Percentiles rank a stretch among this genome's conserved stretches.
phyloP scores from a whole-genome alignment of 2,329 filamentous ascomycete species.

The Aspergillus amoenus region DNA sequence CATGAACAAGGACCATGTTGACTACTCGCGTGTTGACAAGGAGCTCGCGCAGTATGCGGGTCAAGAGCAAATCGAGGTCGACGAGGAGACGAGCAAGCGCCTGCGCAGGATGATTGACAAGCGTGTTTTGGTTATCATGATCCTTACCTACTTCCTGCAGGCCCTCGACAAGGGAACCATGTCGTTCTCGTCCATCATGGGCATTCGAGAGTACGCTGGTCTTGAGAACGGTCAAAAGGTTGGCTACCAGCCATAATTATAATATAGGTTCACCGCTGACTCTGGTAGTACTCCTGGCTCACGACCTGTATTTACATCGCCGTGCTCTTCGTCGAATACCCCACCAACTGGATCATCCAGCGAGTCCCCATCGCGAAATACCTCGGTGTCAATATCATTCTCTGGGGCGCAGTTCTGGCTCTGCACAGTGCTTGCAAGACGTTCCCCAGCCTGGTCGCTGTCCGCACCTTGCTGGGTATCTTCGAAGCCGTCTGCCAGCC shows the following conservation, averaged over 20 bases:
- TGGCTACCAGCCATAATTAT: slow-evolving; percentile 1
- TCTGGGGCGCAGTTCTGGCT: slow-evolving; percentile 63
- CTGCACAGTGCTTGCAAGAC: slow-evolving; percentile 61
- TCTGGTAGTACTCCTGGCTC: slow-evolving; percentile 64
- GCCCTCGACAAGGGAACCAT: slow-evolving; percentile 43
- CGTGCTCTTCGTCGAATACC: slow-evolving; percentile 70
- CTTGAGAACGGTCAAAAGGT: slow-evolving; percentile 39
- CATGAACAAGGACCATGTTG: slow-evolving; percentile 52
- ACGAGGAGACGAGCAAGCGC: slow-evolving; percentile 58
- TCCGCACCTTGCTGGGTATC: slow-evolving; percentile 67
- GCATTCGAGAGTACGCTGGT: slow-evolving; percentile 47
- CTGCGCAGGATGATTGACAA: slow-evolving; percentile 66
- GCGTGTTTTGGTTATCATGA: slow-evolving; percentile 68
- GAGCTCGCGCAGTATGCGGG: slow-evolving; percentile 70
- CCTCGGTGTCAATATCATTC: slow-evolving; percentile 61
- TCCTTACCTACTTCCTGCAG: slow-evolving; percentile 71
- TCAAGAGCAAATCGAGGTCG: slow-evolving; percentile 56
- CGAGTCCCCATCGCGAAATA: slow-evolving; percentile 68
- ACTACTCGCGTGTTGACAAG: slow-evolving; percentile 63
- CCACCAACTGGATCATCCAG: slow-evolving; percentile 65
- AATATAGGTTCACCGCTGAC: not conserved
- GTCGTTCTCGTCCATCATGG: slow-evolving; percentile 45
- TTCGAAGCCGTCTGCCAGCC: slow-evolving; percentile 72
- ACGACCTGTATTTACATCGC: slow-evolving; percentile 74
- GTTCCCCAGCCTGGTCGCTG: slow-evolving; percentile 59